Evolutionary conservation across 768 basidiomycete genomes (phyloP).

Genomic region (Phlegmacium glaucopus): DNA sequence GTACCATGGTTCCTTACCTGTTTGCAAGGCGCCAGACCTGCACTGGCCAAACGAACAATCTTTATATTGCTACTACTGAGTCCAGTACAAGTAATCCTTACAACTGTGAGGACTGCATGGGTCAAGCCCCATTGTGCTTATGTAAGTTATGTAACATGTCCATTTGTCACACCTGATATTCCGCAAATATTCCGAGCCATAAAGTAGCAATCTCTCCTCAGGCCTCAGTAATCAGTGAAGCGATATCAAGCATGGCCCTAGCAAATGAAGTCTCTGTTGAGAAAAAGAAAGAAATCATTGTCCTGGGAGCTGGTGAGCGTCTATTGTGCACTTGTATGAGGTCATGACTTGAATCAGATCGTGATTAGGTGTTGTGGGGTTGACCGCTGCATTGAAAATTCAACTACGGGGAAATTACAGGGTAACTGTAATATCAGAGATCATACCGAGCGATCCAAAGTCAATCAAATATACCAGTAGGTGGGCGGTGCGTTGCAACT

Average conservation of each 20-base stretch:
- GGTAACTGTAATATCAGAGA: slow-evolving; percentile 70
- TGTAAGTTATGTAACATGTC: no score
- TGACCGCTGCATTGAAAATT: slow-evolving; percentile 70
- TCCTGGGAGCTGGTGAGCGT: slow-evolving; percentile 37
- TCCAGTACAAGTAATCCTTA: no score
- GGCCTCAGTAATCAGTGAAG: no score
- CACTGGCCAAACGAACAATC: no score
- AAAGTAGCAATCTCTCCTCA: no score
- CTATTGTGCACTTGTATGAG: slow-evolving; percentile 4
- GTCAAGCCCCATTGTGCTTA: no score
- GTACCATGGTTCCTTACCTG: no score
- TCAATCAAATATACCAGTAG: slow-evolving; percentile 74
- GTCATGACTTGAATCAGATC: neutral
- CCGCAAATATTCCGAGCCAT: no score
- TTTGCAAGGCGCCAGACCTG: no score
- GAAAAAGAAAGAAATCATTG: slow-evolving; percentile 27
- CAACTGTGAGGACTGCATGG: no score
- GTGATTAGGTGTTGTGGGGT: slow-evolving; percentile 67
- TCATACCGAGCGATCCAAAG: slow-evolving; percentile 69
- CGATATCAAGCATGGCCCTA: neutral
- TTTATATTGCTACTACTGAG: no score
- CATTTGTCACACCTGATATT: no score
- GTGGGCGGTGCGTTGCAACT: slow-evolving; percentile 63
- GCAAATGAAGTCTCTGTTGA: neutral
- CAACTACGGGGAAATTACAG: slow-evolving; percentile 59